A percentile compares a stretch with the other conserved stretches of the same genome.
phyloP scores from a whole-genome alignment of 768 basidiomycete species.

The Termitomyces sp. region DNA sequence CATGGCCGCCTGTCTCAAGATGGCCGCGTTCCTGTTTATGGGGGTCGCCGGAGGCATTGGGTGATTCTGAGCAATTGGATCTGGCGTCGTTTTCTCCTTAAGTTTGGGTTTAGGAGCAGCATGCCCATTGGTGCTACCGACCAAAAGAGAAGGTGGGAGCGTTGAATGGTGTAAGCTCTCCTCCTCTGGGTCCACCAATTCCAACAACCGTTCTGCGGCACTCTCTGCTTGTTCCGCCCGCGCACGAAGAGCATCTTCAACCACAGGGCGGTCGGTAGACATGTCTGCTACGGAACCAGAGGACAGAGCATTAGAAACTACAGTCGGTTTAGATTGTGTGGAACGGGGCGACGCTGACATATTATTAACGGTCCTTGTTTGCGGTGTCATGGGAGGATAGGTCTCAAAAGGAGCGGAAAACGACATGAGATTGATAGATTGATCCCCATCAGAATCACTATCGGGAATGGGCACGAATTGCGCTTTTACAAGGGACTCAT shows the following conservation, averaged over 20 bases:
- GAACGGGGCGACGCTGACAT: constrained; percentile 55
- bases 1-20: constrained; percentile 70
- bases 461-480: constrained; percentile 73
- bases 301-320: constrained; percentile 57
- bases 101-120: constrained; percentile 28
- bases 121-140: constrained; percentile 32
- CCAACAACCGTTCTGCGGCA: constrained; percentile 82
- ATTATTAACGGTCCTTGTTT: constrained; percentile 32
- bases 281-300: constrained; percentile 42
- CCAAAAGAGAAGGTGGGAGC: constrained; percentile 50
- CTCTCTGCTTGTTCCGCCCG: constrained; percentile 93
- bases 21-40: constrained; percentile 45
- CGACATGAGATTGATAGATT: constrained; percentile 59
- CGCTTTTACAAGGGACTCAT: constrained; percentile 67
- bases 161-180: constrained; percentile 46
- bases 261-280: constrained; percentile 38
- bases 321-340: constrained; percentile 39
- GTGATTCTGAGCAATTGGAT: constrained; percentile 26
- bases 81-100: constrained; percentile 32
- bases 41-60: constrained; percentile 58
- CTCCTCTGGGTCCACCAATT: constrained; percentile 79
- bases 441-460: constrained; percentile 63
- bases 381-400: constrained; percentile 27
- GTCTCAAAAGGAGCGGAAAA: constrained; percentile 67
- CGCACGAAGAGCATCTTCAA: constrained; percentile 83